These are phyloP conservation scores for Ophiocordyceps australis DNA, from an alignment of 2,329 filamentous ascomycete species.

Conservation along the genomic window DNA sequence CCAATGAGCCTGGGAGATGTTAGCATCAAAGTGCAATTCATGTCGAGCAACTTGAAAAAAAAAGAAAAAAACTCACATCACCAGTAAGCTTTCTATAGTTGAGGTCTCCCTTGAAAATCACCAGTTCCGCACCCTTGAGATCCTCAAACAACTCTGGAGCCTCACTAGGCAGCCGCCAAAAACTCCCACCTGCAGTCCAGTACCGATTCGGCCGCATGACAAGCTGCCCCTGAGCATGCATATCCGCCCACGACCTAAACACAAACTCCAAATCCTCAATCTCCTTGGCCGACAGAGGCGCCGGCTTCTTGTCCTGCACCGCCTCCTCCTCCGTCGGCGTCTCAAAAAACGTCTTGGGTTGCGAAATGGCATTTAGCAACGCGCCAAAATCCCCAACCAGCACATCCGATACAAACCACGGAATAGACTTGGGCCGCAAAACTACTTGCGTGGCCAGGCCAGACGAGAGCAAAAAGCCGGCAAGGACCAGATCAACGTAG, in stretches of 20 bases:
- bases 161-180: conserved; percentile 63
- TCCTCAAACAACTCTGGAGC: conserved; percentile 56
- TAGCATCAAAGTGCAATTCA: too few relatives aligned
- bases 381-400: conserved; percentile 68
- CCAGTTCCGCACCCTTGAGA: conserved; percentile 65
- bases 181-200: conserved; percentile 80
- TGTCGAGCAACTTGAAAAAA: too few relatives aligned
- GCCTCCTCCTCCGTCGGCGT: conserved; percentile 50
- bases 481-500: conserved; percentile 84
- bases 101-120: conserved; percentile 92
- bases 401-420: conserved; percentile 97
- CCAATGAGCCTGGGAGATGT: conserved; percentile 34
- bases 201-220: conserved; percentile 71
- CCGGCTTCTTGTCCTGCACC: conserved; percentile 34
- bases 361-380: conserved; percentile 64
- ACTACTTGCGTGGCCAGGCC: conserved; percentile 76
- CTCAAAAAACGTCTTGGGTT: conserved; percentile 64
- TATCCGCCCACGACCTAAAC: conserved; percentile 61
- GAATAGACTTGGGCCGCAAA: conserved; percentile 84
- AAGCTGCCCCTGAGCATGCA: conserved; percentile 72
- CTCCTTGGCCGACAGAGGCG: conserved; percentile 49
- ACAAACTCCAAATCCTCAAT: conserved; percentile 51
- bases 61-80: conserved; percentile 53
- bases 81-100: conserved; percentile 89
- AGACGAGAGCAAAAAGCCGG: conserved; percentile 71